Percentiles rank a stretch among this genome's conserved stretches.
Evolutionary conservation across 768 basidiomycete genomes (phyloP).

Genomic region (Termitomyces sp.): DNA sequence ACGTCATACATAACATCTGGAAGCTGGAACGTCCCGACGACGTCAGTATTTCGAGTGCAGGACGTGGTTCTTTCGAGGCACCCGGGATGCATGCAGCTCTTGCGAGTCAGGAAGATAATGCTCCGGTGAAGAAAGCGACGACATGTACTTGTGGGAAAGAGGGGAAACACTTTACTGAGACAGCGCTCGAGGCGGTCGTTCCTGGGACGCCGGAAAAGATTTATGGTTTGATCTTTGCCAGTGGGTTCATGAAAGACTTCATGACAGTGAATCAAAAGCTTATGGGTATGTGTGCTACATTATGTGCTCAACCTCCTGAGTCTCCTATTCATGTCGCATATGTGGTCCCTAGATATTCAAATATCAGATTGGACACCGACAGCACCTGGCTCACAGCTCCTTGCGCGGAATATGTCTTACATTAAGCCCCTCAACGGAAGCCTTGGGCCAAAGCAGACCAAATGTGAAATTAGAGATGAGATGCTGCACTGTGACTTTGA

Average conservation of each 20-base stretch:
- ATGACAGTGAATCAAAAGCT: conserved; percentile 88
- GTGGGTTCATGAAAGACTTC: conserved; percentile 94
- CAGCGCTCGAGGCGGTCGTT: conserved; percentile 72
- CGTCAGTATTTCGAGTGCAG: conserved; percentile 32
- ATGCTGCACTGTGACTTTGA: conserved; percentile 78
- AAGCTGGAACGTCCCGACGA: conserved; percentile 79
- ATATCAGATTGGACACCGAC: conserved; percentile 91
- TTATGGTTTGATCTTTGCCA: conserved; percentile 93
- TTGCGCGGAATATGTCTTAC: conserved; percentile 90
- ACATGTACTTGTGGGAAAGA: conserved; percentile 71
- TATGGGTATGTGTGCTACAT: conserved; percentile 59
- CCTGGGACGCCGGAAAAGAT: conserved; percentile 94
- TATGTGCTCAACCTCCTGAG: neutral
- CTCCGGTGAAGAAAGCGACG: conserved; percentile 49
- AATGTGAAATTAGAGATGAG: conserved; percentile 94
- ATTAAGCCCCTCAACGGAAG: conserved; percentile 88
- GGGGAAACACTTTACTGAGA: conserved; percentile 68
- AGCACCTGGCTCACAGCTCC: conserved; percentile 56
- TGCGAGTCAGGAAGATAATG: conserved; percentile 15
- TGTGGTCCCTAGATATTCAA: conserved; percentile 68
- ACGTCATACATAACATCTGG: conserved; percentile 97
- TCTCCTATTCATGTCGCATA: neutral
- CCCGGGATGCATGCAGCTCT: conserved; percentile 15
- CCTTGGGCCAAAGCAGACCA: conserved; percentile 92
- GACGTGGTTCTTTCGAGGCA: conserved; percentile 32